These are phyloP conservation scores for Xerocomellus dryophilus DNA, from an alignment of 768 basidiomycete species.

Conservation along the genomic window DNA sequence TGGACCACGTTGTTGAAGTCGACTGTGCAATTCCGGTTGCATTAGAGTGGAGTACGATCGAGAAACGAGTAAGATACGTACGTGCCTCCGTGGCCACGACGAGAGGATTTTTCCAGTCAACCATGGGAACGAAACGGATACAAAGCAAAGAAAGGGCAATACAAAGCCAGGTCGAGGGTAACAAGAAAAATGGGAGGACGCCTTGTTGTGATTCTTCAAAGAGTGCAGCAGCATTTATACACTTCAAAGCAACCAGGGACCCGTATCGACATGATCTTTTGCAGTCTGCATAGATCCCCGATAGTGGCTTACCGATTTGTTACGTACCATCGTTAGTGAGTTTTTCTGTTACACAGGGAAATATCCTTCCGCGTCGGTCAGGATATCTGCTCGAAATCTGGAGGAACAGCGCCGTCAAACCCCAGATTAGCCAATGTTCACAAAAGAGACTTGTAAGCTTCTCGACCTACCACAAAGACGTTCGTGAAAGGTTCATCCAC, in stretches of 20 bases:
- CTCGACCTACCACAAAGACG: neutral
- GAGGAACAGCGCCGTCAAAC: neutral
- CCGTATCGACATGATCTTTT: constrained; percentile 3
- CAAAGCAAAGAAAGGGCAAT: constrained; percentile 4
- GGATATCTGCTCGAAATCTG: neutral
- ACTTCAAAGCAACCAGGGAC: constrained; percentile 26
- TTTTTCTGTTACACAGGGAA: neutral
- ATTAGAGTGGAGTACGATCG: neutral
- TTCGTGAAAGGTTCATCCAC: neutral
- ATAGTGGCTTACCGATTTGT: constrained; percentile 6
- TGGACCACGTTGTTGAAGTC: constrained; percentile 60
- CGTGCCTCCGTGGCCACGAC: constrained; percentile 23
- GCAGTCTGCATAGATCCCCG: constrained; percentile 8
- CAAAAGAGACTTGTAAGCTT: neutral
- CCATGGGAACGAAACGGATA: constrained; percentile 21
- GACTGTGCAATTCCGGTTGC: constrained; percentile 33
- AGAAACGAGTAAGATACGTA: constrained; percentile 11
- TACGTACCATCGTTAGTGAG: constrained; percentile 16
- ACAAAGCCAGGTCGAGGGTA: constrained; percentile 8
- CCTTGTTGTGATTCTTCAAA: constrained; percentile 6
- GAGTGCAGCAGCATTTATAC: constrained; percentile 16
- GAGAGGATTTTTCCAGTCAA: constrained; percentile 24
- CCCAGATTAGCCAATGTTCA: neutral
- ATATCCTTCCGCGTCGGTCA: neutral
- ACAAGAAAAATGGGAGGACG: constrained; percentile 2